Percentiles rank a stretch among this genome's conserved stretches.
Conservation (phyloP, 2,329 filamentous ascomycete genomes). For the Trichoderma atrobrunneum region DNA sequence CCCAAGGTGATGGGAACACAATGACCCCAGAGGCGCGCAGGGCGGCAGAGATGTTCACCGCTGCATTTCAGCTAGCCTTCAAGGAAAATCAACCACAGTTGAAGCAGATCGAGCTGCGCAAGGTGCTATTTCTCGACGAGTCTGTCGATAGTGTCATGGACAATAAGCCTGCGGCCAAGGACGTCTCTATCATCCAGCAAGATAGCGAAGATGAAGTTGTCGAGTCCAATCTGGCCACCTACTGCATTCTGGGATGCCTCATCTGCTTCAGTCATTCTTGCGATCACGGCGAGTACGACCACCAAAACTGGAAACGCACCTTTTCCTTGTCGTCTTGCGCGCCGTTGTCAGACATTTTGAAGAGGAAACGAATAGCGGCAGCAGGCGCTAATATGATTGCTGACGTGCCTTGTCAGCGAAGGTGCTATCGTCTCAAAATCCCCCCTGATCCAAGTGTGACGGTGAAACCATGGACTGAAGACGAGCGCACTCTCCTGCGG, state of each 20-base stretch:
- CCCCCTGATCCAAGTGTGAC: slow-evolving; percentile 25
- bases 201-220: slow-evolving; percentile 40
- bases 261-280: slow-evolving; percentile 60
- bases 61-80: slow-evolving; percentile 58
- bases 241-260: slow-evolving; percentile 55
- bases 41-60: slow-evolving; percentile 50
- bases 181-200: slow-evolving; percentile 34
- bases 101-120: slow-evolving; percentile 46
- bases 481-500: slow-evolving; percentile 48
- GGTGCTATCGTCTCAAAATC: slow-evolving; percentile 38
- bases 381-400: slow-evolving; percentile 5
- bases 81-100: slow-evolving; percentile 32
- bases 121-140: slow-evolving; percentile 53
- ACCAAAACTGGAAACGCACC: slow-evolving; percentile 50
- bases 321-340: slow-evolving; percentile 45
- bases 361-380: slow-evolving; percentile 25
- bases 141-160: slow-evolving; percentile 53
- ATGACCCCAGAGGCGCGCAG: slow-evolving; percentile 42
- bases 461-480: slow-evolving; percentile 44
- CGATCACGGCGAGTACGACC: slow-evolving; percentile 59
- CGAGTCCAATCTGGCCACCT: slow-evolving; percentile 52
- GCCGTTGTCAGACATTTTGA: slow-evolving; percentile 35
- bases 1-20: slow-evolving; percentile 41
- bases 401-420: slow-evolving; percentile 36
- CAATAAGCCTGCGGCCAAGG: slow-evolving; percentile 52